Conservation (phyloP, 495 filamentous ascomycete genomes). For the Podospora pseudopauciseta region DNA sequence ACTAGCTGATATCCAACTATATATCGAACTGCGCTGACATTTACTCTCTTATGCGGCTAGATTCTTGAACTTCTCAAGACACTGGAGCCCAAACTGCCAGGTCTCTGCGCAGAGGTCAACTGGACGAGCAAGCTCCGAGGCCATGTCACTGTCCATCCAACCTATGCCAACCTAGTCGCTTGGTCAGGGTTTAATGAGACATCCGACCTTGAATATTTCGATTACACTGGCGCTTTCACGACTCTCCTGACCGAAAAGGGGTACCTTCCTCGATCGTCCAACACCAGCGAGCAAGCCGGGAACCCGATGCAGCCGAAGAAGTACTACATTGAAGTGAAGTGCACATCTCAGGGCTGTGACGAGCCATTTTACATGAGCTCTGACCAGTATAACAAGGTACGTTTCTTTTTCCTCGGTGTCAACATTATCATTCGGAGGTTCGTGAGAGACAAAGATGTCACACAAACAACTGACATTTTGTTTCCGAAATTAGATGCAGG, state of each 20-base stretch:
- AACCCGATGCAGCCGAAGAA: background rate
- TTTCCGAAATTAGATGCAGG: slow-evolving; percentile 19
- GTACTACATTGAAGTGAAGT: slow-evolving; percentile 47
- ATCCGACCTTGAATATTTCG: slow-evolving; percentile 39
- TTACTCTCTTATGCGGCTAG: no score
- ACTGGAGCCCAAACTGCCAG: slow-evolving; percentile 18
- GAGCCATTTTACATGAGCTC: slow-evolving; percentile 41
- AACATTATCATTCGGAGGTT: no score
- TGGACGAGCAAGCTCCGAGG: slow-evolving; percentile 43
- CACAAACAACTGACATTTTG: no score
- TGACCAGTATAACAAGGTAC: slow-evolving; percentile 38
- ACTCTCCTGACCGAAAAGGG: slow-evolving; percentile 30
- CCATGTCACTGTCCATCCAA: slow-evolving; percentile 32
- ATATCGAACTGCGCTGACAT: no score
- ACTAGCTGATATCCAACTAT: no score
- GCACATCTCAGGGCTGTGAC: slow-evolving; percentile 34
- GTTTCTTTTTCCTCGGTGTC: background rate
- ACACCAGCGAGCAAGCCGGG: background rate
- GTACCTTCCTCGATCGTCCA: slow-evolving; percentile 20
- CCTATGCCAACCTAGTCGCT: slow-evolving; percentile 32
- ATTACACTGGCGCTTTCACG: slow-evolving; percentile 34
- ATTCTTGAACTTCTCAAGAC: slow-evolving; percentile 37
- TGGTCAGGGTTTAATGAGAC: slow-evolving; percentile 36
- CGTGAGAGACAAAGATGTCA: no score
- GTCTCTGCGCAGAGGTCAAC: slow-evolving; percentile 29